A percentile compares a stretch with the other conserved stretches of the same genome.
Conservation (phyloP, 495 filamentous ascomycete species). For the Penicillium tannophilum region DNA sequence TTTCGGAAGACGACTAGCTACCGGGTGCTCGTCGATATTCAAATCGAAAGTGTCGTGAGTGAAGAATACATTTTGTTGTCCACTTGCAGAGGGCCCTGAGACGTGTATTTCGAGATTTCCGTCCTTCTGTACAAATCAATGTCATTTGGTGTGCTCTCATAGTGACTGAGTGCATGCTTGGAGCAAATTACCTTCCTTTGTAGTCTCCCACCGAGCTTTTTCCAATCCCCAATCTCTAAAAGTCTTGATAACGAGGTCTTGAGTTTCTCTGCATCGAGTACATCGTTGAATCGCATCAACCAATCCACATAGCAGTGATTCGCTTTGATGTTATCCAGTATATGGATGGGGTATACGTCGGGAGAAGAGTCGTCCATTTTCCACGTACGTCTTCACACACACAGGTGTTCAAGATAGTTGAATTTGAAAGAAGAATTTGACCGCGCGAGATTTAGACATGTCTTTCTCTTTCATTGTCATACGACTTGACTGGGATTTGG, state of each 20-base stretch:
- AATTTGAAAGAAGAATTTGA: too few relatives aligned
- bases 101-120: constrained; percentile 42
- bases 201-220: constrained; percentile 47
- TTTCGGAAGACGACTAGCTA: constrained; percentile 31
- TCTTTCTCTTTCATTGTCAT: neutral
- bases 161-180: neutral
- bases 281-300: constrained; percentile 46
- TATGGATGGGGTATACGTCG: constrained; percentile 24
- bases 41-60: constrained; percentile 33
- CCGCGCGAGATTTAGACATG: too few relatives aligned
- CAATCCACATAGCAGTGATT: constrained; percentile 21
- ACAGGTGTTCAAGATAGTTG: neutral
- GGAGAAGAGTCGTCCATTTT: neutral
- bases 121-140: constrained; percentile 17
- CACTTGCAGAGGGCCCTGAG: constrained; percentile 27
- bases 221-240: constrained; percentile 43
- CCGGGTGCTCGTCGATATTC: constrained; percentile 33
- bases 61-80: constrained; percentile 35
- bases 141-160: neutral
- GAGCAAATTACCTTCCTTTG: constrained; percentile 34
- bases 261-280: constrained; percentile 48
- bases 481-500: neutral
- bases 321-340: constrained; percentile 16
- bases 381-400: neutral
- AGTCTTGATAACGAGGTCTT: constrained; percentile 40